Conservation (phyloP, 768 basidiomycete species). For the Lentinula detonsa region DNA sequence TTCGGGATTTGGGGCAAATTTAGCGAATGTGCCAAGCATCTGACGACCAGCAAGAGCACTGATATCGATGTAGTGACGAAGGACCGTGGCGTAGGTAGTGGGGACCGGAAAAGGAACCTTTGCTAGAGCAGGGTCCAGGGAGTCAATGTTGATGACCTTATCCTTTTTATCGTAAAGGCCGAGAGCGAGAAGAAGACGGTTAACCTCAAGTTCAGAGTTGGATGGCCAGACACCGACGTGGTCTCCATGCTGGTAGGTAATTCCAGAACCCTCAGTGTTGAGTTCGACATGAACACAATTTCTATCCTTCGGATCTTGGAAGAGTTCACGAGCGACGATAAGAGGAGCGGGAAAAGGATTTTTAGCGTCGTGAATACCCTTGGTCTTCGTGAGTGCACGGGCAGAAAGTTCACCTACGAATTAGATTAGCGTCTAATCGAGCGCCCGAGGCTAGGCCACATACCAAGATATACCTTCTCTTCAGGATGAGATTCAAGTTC, state of each 20-base stretch:
- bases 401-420: constrained; percentile 85
- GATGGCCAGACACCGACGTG: constrained; percentile 97
- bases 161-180: constrained; percentile 80
- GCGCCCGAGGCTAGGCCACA: constrained; percentile 15
- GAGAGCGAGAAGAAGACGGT: constrained; percentile 79
- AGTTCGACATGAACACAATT: constrained; percentile 96
- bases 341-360: constrained; percentile 93
- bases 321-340: constrained; percentile 73
- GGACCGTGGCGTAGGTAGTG: constrained; percentile 87
- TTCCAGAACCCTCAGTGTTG: constrained; percentile 88
- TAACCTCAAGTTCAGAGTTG: constrained; percentile 89
- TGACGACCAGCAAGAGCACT: constrained; percentile 93
- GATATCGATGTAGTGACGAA: constrained; percentile 97
- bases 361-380: constrained; percentile 97
- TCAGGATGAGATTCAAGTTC: constrained; percentile 69
- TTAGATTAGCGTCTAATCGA: neutral
- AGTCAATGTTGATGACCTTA: constrained; percentile 85
- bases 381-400: constrained; percentile 86
- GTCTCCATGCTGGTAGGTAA: constrained; percentile 98
- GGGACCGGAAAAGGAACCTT: constrained; percentile 99
- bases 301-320: constrained; percentile 63
- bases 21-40: constrained; percentile 79
- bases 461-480: constrained; percentile 93
- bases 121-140: constrained; percentile 95
- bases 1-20: constrained; percentile 79